Evolutionary conservation across 345 rosid genomes (phyloP).

Genomic region (Tarenaya hassleriana): DNA sequence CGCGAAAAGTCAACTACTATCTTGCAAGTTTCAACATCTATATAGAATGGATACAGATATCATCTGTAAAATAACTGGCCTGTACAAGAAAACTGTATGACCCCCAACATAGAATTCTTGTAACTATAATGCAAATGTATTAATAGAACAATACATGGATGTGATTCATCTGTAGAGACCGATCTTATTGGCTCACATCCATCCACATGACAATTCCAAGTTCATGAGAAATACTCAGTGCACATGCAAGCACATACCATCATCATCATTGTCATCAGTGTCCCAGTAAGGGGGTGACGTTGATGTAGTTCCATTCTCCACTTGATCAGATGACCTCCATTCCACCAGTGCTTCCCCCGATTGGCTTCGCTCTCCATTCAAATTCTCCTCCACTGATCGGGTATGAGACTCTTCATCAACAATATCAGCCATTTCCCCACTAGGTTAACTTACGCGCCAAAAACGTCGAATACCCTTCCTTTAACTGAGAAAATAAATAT

Average conservation of each 20-base stretch:
- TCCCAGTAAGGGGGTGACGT: slow-evolving; percentile 92
- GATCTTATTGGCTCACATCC: not conserved
- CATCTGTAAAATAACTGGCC: too few species aligned
- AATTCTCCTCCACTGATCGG: slow-evolving; percentile 57
- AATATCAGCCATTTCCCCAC: slow-evolving; percentile 58
- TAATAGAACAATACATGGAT: too few species aligned
- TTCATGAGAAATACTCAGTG: not conserved
- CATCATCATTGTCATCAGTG: slow-evolving; percentile 66
- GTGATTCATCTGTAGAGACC: too few species aligned
- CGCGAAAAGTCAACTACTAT: too few species aligned
- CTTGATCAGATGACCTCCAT: slow-evolving; percentile 94
- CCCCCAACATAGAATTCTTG: too few species aligned
- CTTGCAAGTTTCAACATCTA: too few species aligned
- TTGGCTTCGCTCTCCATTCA: slow-evolving; percentile 50
- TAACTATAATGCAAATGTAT: too few species aligned
- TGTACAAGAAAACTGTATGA: too few species aligned
- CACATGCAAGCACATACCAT: slow-evolving; percentile 34
- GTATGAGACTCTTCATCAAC: slow-evolving; percentile 61
- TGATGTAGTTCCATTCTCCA: slow-evolving; percentile 80
- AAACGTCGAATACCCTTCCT: slow-evolving; percentile 34
- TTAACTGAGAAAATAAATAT: not conserved
- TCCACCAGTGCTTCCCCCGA: slow-evolving; percentile 76
- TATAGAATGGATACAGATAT: too few species aligned
- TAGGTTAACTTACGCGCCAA: not conserved
- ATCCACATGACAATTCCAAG: not conserved